Evolutionary conservation across 2,329 filamentous ascomycete genomes (phyloP).

Genomic region (Fusarium pseudograminearum): DNA sequence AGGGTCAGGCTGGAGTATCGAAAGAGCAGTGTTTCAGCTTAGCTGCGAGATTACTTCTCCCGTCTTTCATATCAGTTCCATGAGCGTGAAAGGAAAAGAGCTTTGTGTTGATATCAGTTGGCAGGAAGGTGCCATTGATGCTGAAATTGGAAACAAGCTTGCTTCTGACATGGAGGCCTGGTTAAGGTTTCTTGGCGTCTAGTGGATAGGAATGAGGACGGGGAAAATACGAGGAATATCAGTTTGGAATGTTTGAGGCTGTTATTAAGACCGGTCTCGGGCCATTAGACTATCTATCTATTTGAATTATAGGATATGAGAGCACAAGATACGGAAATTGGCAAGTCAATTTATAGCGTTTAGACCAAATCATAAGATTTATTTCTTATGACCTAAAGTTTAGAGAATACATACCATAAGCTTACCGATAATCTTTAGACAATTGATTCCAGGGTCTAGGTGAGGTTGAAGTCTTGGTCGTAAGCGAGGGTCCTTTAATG

Average conservation of each 20-base stretch:
- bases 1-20: slow-evolving; percentile 39
- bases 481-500: slow-evolving; percentile 3
- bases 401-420: neutral
- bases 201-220: slow-evolving; percentile 20
- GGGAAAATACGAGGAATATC: neutral
- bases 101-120: slow-evolving; percentile 45
- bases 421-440: neutral
- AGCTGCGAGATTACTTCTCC: slow-evolving; percentile 40
- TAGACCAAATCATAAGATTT: neutral
- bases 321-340: neutral
- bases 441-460: neutral
- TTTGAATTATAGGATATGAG: neutral
- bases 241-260: slow-evolving; percentile 8
- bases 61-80: slow-evolving; percentile 39
- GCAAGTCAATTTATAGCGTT: neutral
- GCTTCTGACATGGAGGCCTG: slow-evolving; percentile 39
- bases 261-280: neutral
- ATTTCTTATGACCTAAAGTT: neutral
- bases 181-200: slow-evolving; percentile 36
- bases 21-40: slow-evolving; percentile 38
- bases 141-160: slow-evolving; percentile 35
- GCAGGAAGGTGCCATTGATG: slow-evolving; percentile 41
- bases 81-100: slow-evolving; percentile 41
- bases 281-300: neutral
- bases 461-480: neutral